Evolutionary conservation across 2,329 filamentous ascomycete species (phyloP).

Genomic region (Botrytis elliptica): DNA sequence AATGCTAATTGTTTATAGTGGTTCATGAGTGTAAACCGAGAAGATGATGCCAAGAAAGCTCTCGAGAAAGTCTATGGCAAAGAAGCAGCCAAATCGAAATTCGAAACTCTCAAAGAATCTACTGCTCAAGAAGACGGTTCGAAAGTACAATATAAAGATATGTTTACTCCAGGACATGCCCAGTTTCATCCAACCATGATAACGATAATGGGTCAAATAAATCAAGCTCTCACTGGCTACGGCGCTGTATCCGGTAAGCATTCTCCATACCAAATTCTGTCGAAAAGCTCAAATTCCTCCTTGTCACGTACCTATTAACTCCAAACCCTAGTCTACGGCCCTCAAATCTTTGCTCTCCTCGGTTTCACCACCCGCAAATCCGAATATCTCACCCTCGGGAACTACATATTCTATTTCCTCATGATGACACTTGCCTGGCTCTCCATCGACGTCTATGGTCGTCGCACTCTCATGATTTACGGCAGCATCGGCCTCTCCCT

Average conservation of each 20-base stretch:
- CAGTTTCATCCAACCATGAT: conserved; percentile 62
- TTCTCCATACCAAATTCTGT: background rate
- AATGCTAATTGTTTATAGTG: conserved; percentile 39
- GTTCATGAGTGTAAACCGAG: conserved; percentile 51
- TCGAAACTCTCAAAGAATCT: conserved; percentile 50
- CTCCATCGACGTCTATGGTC: conserved; percentile 55
- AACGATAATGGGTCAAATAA: conserved; percentile 62
- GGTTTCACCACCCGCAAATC: conserved; percentile 52
- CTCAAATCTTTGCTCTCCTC: conserved; percentile 62
- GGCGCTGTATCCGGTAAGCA: conserved; percentile 50
- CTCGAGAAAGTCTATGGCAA: conserved; percentile 51
- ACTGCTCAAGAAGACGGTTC: conserved; percentile 49
- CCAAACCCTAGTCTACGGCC: conserved; percentile 55
- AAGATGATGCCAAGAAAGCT: conserved; percentile 51
- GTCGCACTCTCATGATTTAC: conserved; percentile 52
- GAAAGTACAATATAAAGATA: conserved; percentile 52
- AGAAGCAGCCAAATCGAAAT: conserved; percentile 47
- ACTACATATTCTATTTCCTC: conserved; percentile 60
- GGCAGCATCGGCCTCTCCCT: conserved; percentile 49
- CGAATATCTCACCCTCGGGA: conserved; percentile 58
- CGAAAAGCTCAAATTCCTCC: rapidly evolving
- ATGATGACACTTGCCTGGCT: conserved; percentile 61
- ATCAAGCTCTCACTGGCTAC: conserved; percentile 58
- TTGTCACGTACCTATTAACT: background rate
- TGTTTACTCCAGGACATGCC: conserved; percentile 53